phyloP scores from a whole-genome alignment of 2,329 filamentous ascomycete species.

The Calonectria ilicicola region DNA sequence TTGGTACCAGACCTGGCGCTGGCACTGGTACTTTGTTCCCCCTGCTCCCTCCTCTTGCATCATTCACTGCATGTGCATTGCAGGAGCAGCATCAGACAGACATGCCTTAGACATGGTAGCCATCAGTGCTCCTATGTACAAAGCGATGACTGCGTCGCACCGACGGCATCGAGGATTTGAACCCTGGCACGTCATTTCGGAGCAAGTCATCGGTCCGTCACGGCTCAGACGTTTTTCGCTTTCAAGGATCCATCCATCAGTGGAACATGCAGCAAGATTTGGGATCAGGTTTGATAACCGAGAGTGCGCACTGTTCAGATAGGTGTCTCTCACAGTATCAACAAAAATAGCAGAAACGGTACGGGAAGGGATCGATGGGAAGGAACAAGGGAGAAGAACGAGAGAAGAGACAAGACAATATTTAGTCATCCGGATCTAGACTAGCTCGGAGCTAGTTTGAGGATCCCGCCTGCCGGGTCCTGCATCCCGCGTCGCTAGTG shows the following conservation, averaged over 20 bases:
- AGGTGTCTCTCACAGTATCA: constrained; percentile 17
- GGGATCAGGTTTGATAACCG: background rate
- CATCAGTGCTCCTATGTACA: background rate
- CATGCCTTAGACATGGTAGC: background rate
- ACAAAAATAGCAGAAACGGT: background rate
- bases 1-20: constrained; percentile 19
- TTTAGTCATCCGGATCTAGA: constrained; percentile 13
- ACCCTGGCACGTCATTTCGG: constrained; percentile 7
- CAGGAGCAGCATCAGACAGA: constrained; percentile 27
- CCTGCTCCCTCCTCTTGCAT: constrained; percentile 35
- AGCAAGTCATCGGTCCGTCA: background rate
- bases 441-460: constrained; percentile 26
- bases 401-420: constrained; percentile 38
- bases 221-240: background rate
- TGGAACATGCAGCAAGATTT: constrained; percentile 5
- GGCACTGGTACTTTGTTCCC: constrained; percentile 7
- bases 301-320: constrained; percentile 7
- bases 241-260: background rate
- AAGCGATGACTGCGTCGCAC: background rate
- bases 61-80: constrained; percentile 33
- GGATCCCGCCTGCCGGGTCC: constrained; percentile 41
- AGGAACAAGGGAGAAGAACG: constrained; percentile 16
- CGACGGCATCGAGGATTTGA: background rate
- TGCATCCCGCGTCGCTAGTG: constrained; percentile 37
- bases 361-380: constrained; percentile 17